Conservation (phyloP, 139 green algal genomes). For the Asterochloris sp. region DNA sequence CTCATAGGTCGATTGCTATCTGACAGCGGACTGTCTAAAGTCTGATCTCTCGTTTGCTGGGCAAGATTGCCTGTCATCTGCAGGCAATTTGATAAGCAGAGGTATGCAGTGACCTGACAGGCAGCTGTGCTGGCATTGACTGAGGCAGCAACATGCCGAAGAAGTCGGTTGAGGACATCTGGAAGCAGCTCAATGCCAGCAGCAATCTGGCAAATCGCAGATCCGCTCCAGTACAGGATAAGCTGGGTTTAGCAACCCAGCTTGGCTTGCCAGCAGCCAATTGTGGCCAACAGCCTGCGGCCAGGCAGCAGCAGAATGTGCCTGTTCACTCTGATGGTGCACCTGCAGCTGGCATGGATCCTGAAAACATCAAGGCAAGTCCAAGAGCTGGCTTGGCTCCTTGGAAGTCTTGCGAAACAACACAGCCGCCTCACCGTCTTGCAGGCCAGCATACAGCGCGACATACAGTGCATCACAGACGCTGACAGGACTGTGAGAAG, state of each 20-base stretch:
- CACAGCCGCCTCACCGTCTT: neutral
- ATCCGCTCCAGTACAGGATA: neutral
- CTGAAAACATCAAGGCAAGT: neutral
- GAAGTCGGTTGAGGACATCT: conserved; percentile 49
- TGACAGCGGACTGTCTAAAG: too few relatives aligned
- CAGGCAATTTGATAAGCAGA: too few relatives aligned
- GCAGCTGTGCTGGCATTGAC: too few relatives aligned
- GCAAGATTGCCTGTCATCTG: too few relatives aligned
- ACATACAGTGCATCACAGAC: conserved; percentile 77
- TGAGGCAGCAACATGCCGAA: too few relatives aligned
- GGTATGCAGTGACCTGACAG: too few relatives aligned
- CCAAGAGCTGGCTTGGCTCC: neutral
- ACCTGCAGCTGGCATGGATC: neutral
- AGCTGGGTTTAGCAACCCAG: neutral
- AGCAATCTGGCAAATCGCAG: neutral
- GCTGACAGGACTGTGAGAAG: conserved; percentile 49
- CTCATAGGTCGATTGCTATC: too few relatives aligned
- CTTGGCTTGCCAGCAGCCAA: neutral
- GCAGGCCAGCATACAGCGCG: conserved; percentile 47
- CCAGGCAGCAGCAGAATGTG: too few relatives aligned
- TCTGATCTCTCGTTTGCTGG: too few relatives aligned
- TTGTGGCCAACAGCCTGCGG: neutral
- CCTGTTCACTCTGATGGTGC: neutral
- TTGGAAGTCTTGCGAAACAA: neutral
- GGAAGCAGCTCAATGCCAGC: conserved; percentile 52